Conservation (phyloP, 83 land plant species). For the Diphasiastrum complanatum region DNA sequence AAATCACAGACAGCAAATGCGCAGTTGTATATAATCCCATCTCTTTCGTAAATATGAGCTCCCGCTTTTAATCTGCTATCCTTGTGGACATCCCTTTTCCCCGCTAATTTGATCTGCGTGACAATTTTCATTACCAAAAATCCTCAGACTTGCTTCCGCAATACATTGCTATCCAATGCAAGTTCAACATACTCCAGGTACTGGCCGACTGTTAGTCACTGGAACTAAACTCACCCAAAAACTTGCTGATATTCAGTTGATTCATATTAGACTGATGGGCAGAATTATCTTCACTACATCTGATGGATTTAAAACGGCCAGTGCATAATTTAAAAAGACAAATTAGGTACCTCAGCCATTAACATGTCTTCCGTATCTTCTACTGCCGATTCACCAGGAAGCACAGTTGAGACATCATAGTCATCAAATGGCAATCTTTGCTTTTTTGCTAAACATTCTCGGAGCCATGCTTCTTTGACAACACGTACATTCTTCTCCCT, state of each 20-base stretch:
- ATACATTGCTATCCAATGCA: too few species aligned
- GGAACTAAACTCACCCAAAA: too few species aligned
- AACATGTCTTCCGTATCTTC: slow-evolving; percentile 55
- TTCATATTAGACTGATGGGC: too few species aligned
- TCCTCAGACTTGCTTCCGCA: too few species aligned
- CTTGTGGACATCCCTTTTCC: slow-evolving; percentile 61
- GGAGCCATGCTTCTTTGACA: slow-evolving; percentile 57
- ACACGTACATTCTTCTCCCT: slow-evolving; percentile 52
- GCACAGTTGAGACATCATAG: slow-evolving; percentile 43
- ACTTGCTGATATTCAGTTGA: too few species aligned
- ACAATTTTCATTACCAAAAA: neutral
- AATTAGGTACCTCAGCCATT: slow-evolving; percentile 43
- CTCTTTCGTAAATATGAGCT: slow-evolving; percentile 52
- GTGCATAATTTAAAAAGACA: neutral
- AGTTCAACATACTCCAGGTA: too few species aligned
- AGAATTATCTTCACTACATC: too few species aligned
- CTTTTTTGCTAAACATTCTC: slow-evolving; percentile 50
- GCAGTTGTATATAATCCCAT: slow-evolving; percentile 70
- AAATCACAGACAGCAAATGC: slow-evolving; percentile 56
- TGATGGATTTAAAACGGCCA: neutral
- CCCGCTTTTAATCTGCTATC: slow-evolving; percentile 52
- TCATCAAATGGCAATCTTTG: slow-evolving; percentile 42
- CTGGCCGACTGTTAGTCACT: too few species aligned
- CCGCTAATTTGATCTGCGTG: slow-evolving; percentile 55
- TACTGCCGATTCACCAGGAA: slow-evolving; percentile 33